phyloP scores from a whole-genome alignment of 225 moss, liverwort and hornwort genomes.

The Anthoceros angustus region DNA sequence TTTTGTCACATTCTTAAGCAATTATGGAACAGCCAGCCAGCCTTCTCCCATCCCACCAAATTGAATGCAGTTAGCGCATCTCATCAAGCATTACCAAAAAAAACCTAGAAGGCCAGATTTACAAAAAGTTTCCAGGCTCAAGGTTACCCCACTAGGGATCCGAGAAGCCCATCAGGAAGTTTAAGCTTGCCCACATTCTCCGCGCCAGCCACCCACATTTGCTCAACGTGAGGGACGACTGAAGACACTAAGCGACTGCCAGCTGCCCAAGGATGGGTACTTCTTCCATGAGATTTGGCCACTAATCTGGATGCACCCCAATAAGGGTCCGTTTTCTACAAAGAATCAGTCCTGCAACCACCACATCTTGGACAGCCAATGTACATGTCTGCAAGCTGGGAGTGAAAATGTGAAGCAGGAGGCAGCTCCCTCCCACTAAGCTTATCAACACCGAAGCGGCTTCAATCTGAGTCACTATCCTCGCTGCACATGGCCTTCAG shows the following conservation, averaged over 20 bases:
- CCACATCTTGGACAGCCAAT: slow-evolving; percentile 1
- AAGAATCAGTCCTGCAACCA: slow-evolving; percentile 3
- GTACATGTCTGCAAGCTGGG: not conserved
- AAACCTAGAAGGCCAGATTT: no score
- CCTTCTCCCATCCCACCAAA: no score
- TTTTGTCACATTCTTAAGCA: no score
- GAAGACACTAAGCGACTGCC: not conserved
- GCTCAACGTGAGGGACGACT: not conserved
- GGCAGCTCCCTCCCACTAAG: not conserved
- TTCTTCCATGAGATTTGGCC: not conserved
- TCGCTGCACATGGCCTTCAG: slow-evolving; percentile 94
- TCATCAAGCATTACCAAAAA: no score
- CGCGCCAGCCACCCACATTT: not conserved
- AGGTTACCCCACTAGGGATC: no score
- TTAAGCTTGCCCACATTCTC: no score
- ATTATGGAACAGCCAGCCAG: no score
- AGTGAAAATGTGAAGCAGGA: not conserved
- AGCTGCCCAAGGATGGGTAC: not conserved
- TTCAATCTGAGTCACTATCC: slow-evolving; percentile 72
- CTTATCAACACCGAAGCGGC: not conserved
- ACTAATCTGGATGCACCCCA: not conserved
- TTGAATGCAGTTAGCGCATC: no score
- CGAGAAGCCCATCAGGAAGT: no score
- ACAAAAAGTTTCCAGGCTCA: no score
- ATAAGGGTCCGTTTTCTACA: not conserved